Evolutionary conservation across 257 asterid genomes (phyloP).

Genomic region (Solanum megistacrolobum): DNA sequence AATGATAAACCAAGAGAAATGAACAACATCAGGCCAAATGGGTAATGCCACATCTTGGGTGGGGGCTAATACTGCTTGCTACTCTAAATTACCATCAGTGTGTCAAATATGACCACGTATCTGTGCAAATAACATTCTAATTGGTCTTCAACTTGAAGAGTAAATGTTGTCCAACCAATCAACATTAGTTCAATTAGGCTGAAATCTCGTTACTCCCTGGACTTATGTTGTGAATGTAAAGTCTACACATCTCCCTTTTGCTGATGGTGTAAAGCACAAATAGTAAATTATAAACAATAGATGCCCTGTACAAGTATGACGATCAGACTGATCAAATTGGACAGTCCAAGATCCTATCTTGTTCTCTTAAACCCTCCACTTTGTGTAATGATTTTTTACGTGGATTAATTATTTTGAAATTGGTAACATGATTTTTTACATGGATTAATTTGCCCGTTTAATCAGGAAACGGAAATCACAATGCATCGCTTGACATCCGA

Average conservation of each 20-base stretch:
- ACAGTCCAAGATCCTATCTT: background rate
- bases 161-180: background rate
- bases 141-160: background rate
- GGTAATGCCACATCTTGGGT: background rate
- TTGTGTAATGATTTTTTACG: background rate
- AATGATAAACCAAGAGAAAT: background rate
- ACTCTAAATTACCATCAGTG: background rate
- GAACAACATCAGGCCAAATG: background rate
- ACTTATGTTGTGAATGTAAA: background rate
- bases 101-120: background rate
- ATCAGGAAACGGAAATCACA: background rate
- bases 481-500: background rate
- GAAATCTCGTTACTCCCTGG: background rate
- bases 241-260: background rate
- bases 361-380: background rate
- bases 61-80: background rate
- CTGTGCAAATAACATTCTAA: background rate
- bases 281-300: background rate
- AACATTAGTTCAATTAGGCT: background rate
- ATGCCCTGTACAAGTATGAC: background rate
- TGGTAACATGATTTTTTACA: no score
- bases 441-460: background rate
- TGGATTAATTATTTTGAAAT: background rate
- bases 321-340: background rate
- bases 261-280: background rate